Evolutionary conservation across 257 asterid genomes (phyloP).

Genomic region (Solanum paucissectum): DNA sequence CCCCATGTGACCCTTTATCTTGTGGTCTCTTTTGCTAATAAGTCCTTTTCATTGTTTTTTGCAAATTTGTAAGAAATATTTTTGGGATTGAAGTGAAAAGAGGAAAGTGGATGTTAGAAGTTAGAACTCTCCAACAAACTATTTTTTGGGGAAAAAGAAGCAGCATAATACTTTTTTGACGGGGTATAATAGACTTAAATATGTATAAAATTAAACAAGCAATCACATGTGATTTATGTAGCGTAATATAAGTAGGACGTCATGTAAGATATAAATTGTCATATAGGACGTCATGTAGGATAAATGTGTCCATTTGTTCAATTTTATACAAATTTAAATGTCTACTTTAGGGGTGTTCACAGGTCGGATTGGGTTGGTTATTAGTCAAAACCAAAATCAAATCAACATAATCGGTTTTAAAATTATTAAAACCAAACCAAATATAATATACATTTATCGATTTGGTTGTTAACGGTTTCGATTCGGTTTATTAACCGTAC

Average conservation of each 20-base stretch:
- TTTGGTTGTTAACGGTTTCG: too few species aligned
- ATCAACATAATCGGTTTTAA: too few species aligned
- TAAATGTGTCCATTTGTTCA: accelerated
- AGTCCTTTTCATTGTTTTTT: not conserved
- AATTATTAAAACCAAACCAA: too few species aligned
- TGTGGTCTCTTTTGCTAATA: not conserved
- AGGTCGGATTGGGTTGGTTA: too few species aligned
- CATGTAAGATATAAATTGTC: accelerated
- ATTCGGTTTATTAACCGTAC: too few species aligned
- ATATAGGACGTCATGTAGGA: accelerated
- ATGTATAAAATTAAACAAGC: too few species aligned
- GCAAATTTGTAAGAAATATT: not conserved
- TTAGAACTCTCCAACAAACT: not conserved
- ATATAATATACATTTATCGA: too few species aligned
- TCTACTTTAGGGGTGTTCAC: too few species aligned
- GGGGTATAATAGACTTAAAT: not conserved
- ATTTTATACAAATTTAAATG: too few species aligned
- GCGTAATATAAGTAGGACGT: not conserved
- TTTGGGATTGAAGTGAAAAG: not conserved
- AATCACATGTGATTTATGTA: too few species aligned
- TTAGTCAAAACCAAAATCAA: too few species aligned
- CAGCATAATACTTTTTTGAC: not conserved
- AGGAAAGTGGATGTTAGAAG: not conserved
- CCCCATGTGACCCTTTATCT: not conserved
- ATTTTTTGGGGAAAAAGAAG: too few species aligned